A percentile compares a stretch with the other conserved stretches of the same genome.
phyloP scores from a whole-genome alignment of 2,329 filamentous ascomycete species.

The Escovopsis weberi region DNA sequence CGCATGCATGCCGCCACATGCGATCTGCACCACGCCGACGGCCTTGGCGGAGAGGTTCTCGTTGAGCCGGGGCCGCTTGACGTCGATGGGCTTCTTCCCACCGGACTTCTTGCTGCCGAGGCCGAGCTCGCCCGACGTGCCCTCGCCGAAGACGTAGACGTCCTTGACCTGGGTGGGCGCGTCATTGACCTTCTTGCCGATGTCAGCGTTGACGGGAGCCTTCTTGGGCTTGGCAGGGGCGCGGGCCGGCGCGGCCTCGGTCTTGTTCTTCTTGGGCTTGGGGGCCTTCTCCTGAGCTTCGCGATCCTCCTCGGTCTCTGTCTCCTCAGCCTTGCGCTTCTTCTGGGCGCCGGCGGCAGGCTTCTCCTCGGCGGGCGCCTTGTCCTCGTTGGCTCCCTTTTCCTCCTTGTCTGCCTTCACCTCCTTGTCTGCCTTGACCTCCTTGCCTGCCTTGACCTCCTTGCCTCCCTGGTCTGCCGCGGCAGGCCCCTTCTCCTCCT shows the following conservation, averaged over 20 bases:
- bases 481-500: slow-evolving; percentile 10
- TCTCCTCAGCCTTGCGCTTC: slow-evolving; percentile 15
- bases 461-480: not conserved
- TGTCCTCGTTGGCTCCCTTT: slow-evolving; percentile 4
- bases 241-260: slow-evolving; percentile 7
- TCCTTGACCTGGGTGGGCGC: slow-evolving; percentile 10
- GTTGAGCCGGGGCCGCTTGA: slow-evolving; percentile 71
- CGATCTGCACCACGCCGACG: slow-evolving; percentile 61
- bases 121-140: slow-evolving; percentile 6
- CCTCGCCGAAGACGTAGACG: slow-evolving; percentile 7
- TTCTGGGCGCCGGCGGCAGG: slow-evolving; percentile 11
- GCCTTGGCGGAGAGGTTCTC: slow-evolving; percentile 47
- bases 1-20: slow-evolving; percentile 71
- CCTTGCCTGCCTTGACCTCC: no score
- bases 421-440: no score
- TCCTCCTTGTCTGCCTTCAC: no score
- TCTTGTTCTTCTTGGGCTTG: slow-evolving; percentile 14
- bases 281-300: slow-evolving; percentile 9
- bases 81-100: slow-evolving; percentile 50
- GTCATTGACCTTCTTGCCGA: slow-evolving; percentile 58
- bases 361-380: slow-evolving; percentile 11
- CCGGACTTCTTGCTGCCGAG: slow-evolving; percentile 33
- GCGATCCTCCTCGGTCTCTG: slow-evolving; percentile 12
- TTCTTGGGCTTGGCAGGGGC: slow-evolving; percentile 39
- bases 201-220: slow-evolving; percentile 19